Evolutionary conservation across 2,329 filamentous ascomycete genomes (phyloP).

Genomic region (Thermothelomyces thermophilus): DNA sequence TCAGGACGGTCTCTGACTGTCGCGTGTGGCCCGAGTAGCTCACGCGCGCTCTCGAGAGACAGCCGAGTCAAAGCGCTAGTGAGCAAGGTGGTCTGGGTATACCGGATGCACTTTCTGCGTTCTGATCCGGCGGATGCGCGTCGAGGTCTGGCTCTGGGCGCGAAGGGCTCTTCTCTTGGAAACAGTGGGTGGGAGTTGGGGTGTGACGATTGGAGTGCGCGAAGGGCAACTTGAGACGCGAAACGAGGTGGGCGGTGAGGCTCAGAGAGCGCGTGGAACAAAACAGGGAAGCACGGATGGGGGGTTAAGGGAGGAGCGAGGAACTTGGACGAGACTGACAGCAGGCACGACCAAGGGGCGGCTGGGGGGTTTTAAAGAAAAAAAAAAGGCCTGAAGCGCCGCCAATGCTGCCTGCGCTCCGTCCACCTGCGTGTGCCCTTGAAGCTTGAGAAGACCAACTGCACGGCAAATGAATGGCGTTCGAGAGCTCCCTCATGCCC

Average conservation of each 20-base stretch:
- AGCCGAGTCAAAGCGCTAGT: neutral
- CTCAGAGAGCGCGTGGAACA: neutral
- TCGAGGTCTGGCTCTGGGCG: neutral
- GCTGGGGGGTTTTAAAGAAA: constrained; percentile 5
- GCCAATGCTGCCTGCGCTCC: neutral
- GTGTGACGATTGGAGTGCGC: neutral
- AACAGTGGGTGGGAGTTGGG: constrained; percentile 6
- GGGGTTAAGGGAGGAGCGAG: neutral
- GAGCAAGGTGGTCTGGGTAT: neutral
- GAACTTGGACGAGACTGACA: too few species aligned
- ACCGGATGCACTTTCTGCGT: neutral
- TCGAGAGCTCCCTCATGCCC: constrained; percentile 17
- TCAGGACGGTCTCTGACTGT: constrained; percentile 18
- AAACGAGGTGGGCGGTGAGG: constrained; percentile 8
- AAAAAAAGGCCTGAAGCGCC: constrained; percentile 5
- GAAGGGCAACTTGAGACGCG: neutral
- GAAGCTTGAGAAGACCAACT: neutral
- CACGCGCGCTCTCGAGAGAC: neutral
- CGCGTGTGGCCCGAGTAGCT: constrained; percentile 7
- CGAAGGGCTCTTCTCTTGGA: constrained; percentile 3
- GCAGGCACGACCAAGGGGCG: neutral
- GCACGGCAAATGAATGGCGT: constrained; percentile 22
- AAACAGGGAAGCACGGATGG: neutral
- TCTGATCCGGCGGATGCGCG: constrained; percentile 16
- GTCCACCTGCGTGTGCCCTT: neutral